A percentile compares a stretch with the other conserved stretches of the same genome.
phyloP scores from a whole-genome alignment of 495 filamentous ascomycete genomes.

The Chaetomidium leptoderma region DNA sequence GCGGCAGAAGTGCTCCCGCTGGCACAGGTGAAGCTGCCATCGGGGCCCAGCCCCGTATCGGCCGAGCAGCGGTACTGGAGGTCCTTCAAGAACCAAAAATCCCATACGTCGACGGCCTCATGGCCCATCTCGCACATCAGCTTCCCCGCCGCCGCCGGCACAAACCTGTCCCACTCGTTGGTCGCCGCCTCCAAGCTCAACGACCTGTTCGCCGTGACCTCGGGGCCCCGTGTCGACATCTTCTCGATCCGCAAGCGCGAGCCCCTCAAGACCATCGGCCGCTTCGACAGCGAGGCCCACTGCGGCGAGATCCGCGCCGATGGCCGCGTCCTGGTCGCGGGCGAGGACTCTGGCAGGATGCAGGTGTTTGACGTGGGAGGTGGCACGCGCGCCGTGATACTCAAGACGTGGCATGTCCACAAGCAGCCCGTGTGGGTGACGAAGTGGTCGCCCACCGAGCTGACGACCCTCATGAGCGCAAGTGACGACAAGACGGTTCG shows the following conservation, averaged over 20 bases:
- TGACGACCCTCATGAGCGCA: slow-evolving; percentile 77
- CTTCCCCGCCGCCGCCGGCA: slow-evolving; percentile 53
- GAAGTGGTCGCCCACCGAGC: slow-evolving; percentile 78
- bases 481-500: slow-evolving; percentile 90
- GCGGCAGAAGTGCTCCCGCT: slow-evolving; percentile 81
- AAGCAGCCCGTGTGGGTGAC: slow-evolving; percentile 92
- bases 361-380: slow-evolving; percentile 85
- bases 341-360: slow-evolving; percentile 82
- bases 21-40: slow-evolving; percentile 76
- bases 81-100: slow-evolving; percentile 81
- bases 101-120: slow-evolving; percentile 79
- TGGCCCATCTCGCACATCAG: slow-evolving; percentile 85
- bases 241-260: slow-evolving; percentile 86
- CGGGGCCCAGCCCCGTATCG: slow-evolving; percentile 65
- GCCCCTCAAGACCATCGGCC: slow-evolving; percentile 81
- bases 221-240: slow-evolving; percentile 85
- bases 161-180: slow-evolving; percentile 45
- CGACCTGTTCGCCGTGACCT: slow-evolving; percentile 89
- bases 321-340: slow-evolving; percentile 81
- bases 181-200: slow-evolving; percentile 43
- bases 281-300: slow-evolving; percentile 85
- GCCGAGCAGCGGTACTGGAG: slow-evolving; percentile 92
- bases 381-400: slow-evolving; percentile 67
- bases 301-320: slow-evolving; percentile 82
- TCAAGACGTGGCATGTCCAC: slow-evolving; percentile 95